A percentile compares a stretch with the other conserved stretches of the same genome.
Evolutionary conservation across 1,139 yeast genomes (phyloP).

Genomic region (Candida sanyaensis): DNA sequence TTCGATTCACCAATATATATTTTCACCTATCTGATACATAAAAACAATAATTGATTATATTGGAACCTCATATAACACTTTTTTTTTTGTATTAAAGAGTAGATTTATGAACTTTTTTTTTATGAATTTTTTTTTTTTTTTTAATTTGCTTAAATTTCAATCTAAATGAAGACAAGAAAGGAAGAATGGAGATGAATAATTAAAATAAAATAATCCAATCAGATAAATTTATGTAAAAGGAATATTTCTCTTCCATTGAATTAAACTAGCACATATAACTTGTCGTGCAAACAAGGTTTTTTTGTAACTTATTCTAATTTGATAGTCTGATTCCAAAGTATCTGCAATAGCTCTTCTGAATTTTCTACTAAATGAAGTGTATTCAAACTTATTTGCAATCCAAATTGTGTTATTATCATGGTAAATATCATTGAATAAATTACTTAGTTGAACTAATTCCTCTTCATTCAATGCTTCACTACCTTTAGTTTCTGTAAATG

Average conservation of each 20-base stretch:
- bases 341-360: slow-evolving; percentile 8
- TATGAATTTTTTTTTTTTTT: background rate
- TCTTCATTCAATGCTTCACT: slow-evolving; percentile 5
- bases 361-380: slow-evolving; percentile 5
- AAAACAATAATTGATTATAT: no score
- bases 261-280: slow-evolving; percentile 11
- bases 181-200: background rate
- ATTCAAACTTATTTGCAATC: slow-evolving; percentile 12
- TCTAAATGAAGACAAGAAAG: background rate
- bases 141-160: background rate
- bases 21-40: no score
- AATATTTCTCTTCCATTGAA: slow-evolving; percentile 10
- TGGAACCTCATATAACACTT: no score
- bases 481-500: slow-evolving; percentile 4
- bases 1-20: background rate
- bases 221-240: slow-evolving; percentile 3
- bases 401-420: slow-evolving; percentile 6
- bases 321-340: slow-evolving; percentile 6
- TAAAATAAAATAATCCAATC: background rate
- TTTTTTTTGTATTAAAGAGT: no score
- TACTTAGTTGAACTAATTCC: slow-evolving; percentile 6
- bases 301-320: slow-evolving; percentile 5
- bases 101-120: no score
- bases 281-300: slow-evolving; percentile 8
- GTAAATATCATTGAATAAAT: slow-evolving; percentile 8